These are phyloP conservation scores for Gyromitra esculenta DNA, from an alignment of 2,329 filamentous ascomycete genomes.

Conservation along the genomic window DNA sequence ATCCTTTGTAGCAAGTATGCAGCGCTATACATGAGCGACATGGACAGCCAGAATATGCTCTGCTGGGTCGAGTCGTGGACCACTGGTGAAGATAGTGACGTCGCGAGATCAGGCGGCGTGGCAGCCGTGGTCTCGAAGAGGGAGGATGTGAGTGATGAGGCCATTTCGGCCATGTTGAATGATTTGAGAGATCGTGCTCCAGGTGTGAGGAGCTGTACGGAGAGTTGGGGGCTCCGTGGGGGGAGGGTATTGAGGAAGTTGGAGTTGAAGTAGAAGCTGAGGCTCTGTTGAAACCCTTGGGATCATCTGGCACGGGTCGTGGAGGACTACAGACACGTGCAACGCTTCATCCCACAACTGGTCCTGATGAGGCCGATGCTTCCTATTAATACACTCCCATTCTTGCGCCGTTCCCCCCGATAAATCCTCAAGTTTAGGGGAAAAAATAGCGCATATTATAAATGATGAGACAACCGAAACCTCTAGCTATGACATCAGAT, in stretches of 20 bases:
- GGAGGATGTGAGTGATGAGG: constrained; percentile 23
- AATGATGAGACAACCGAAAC: background rate
- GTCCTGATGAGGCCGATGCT: background rate
- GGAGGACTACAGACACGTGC: constrained; percentile 37
- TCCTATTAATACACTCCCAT: background rate
- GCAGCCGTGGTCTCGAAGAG: constrained; percentile 20
- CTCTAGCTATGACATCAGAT: background rate
- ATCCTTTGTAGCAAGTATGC: constrained; percentile 56
- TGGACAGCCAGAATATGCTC: constrained; percentile 52
- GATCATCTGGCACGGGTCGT: constrained; percentile 1
- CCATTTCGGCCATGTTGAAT: constrained; percentile 33
- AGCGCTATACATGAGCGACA: constrained; percentile 52
- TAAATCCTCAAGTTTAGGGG: background rate
- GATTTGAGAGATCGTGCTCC: constrained; percentile 3
- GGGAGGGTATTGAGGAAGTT: constrained; percentile 9
- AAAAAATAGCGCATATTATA: background rate
- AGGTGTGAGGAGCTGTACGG: background rate
- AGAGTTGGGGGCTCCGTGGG: background rate
- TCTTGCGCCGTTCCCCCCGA: background rate
- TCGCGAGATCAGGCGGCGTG: constrained; percentile 29
- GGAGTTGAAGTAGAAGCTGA: constrained; percentile 25
- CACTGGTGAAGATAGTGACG: constrained; percentile 20
- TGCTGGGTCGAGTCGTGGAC: constrained; percentile 42
- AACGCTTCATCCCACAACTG: constrained; percentile 20
- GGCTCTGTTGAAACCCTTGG: constrained; percentile 36